Evolutionary conservation across 2,329 filamentous ascomycete species (phyloP).

Genomic region (Trichophyton simii): DNA sequence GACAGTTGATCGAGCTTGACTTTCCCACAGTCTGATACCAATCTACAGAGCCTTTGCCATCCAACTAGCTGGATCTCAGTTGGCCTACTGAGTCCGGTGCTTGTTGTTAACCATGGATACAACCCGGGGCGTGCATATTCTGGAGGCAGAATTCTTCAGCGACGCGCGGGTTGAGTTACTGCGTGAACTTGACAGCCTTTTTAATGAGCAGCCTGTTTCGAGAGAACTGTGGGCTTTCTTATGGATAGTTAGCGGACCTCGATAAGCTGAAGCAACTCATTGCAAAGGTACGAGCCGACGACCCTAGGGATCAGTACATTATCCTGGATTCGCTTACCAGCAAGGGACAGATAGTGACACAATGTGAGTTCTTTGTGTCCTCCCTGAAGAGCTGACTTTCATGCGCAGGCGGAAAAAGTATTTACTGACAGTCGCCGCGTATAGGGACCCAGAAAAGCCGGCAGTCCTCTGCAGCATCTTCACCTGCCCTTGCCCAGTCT

Average conservation of each 20-base stretch:
- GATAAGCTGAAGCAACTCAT: neutral
- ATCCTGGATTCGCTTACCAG: neutral
- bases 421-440: neutral
- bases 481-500: neutral
- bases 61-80: too few relatives aligned
- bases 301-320: neutral
- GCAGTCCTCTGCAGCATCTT: neutral
- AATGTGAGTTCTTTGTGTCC: neutral
- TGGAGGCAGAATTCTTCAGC: neutral
- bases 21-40: too few relatives aligned
- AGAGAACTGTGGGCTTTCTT: neutral
- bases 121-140: neutral
- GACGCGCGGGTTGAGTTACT: neutral
- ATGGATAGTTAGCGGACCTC: neutral
- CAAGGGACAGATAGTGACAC: neutral
- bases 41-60: too few relatives aligned
- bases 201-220: neutral
- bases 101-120: neutral
- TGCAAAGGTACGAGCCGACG: neutral
- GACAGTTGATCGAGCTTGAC: too few relatives aligned
- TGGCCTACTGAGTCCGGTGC: too few relatives aligned
- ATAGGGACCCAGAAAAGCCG: neutral
- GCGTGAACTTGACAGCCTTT: neutral
- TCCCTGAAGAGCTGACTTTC: neutral
- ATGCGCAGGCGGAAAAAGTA: neutral